Base-by-base conservation (phyloP, 306 rosid genomes). In the Ziziphus jujuba region DNA sequence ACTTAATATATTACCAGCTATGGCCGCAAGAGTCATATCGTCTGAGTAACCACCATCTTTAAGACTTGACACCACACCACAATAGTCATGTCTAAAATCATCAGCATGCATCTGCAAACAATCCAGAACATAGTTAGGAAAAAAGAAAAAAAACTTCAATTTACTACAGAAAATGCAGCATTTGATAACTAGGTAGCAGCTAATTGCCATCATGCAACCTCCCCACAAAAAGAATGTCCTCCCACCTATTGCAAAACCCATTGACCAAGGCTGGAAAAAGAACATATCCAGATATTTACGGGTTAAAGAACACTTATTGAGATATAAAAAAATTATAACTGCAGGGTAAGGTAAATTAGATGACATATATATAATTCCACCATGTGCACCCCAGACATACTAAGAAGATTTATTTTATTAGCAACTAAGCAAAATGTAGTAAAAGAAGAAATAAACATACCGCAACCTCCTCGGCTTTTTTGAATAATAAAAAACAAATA, bases 211-310 rank as follows among this genome's bases (percentile, higher is more conserved):
- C 99, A 95, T 95, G 95, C 99, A 95, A 59, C 99, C 99, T 87
- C 99, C 99, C 99, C 99, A 95, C 19, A 95, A 81, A 79, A 95
- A 95, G 80, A 95, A 95, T 60, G 99, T 95, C 82, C 77, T 87
- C 67, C 99, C 99, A 72, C 99, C 99, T 60, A 97, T 95, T 67
- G 99, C 99, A 81, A 95, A 95, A 52, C 99, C 97, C 97, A 95
- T 90, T 44, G 99, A 95, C 79, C 99, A 95, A 70, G 99, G 99
- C 99, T 95, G 89, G 67, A 59, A 52, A 74, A 28, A 53, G 34
- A 77, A 60, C 48, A 34, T 19, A 20, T 57, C 43, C 72, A 62
- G 20, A 65, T 65, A 70, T 20, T 15, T 43, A 67, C n/a, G 35
- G 43, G 45, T 43, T 28, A 36, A 15, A 22, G n/a, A 13, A 36